Conservation (phyloP, 2,329 filamentous ascomycete species). For the Alternaria infectoria region DNA sequence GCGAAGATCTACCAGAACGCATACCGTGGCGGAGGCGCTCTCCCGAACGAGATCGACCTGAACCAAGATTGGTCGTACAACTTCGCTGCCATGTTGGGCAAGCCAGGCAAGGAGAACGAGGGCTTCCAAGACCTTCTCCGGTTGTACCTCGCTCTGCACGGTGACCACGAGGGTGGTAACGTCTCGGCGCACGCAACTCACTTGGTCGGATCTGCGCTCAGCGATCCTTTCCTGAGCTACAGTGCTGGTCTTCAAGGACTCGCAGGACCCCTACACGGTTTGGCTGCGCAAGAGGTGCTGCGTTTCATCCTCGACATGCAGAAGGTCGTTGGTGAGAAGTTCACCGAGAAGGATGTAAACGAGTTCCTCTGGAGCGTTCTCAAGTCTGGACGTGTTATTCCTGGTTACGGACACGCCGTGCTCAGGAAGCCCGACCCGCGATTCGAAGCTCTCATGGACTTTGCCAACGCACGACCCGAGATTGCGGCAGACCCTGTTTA, state of each 20-base stretch:
- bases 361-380: constrained; percentile 92
- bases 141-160: constrained; percentile 93
- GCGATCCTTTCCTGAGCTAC: constrained; percentile 94
- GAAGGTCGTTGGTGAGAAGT: constrained; percentile 77
- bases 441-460: constrained; percentile 96
- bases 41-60: constrained; percentile 77
- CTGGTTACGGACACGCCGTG: constrained; percentile 94
- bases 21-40: constrained; percentile 74
- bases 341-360: constrained; percentile 81
- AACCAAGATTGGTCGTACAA: constrained; percentile 98
- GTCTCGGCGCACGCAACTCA: constrained; percentile 96
- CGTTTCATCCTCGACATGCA: constrained; percentile 98
- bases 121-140: constrained; percentile 95
- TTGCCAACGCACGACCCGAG: constrained; percentile 81
- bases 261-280: constrained; percentile 89
- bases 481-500: constrained; percentile 90
- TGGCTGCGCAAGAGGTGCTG: constrained; percentile 95
- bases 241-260: constrained; percentile 94
- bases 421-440: constrained; percentile 96
- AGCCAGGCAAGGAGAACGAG: constrained; percentile 84
- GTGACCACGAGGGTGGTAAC: constrained; percentile 97
- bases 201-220: constrained; percentile 90
- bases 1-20: constrained; percentile 97
- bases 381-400: constrained; percentile 91
- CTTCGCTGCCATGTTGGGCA: constrained; percentile 95